These are phyloP conservation scores for Metarhizium sp. DNA, from an alignment of 2,329 filamentous ascomycete genomes.

Conservation along the genomic window DNA sequence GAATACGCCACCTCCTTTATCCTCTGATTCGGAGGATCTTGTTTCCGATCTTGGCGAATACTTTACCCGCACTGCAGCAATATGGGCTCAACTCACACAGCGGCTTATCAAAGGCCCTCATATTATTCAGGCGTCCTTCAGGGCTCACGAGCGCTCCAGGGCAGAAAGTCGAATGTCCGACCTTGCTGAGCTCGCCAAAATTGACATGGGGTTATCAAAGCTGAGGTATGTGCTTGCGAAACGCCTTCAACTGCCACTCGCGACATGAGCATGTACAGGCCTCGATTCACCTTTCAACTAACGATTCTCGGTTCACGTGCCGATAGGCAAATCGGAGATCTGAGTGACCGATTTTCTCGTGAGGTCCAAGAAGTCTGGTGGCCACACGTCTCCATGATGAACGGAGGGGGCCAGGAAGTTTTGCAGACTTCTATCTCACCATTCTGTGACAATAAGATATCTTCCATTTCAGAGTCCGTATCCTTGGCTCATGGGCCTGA, in stretches of 20 bases:
- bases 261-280: neutral
- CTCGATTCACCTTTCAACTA: neutral
- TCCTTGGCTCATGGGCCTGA: constrained; percentile 13
- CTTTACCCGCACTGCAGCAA: constrained; percentile 21
- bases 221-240: constrained; percentile 20
- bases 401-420: constrained; percentile 6
- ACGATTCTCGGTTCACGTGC: constrained; percentile 2
- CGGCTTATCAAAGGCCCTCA: constrained; percentile 22
- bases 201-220: constrained; percentile 23
- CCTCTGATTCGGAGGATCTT: constrained; percentile 16
- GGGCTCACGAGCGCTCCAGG: constrained; percentile 19
- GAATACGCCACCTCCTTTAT: constrained; percentile 8
- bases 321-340: constrained; percentile 23
- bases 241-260: neutral
- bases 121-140: constrained; percentile 17
- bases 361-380: constrained; percentile 24
- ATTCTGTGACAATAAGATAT: constrained; percentile 12
- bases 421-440: constrained; percentile 15
- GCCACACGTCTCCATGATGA: constrained; percentile 9
- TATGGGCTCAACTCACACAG: constrained; percentile 25
- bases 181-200: constrained; percentile 15
- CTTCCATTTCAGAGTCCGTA: constrained; percentile 10
- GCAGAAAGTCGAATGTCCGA: constrained; percentile 18
- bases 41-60: constrained; percentile 27
- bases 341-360: constrained; percentile 23